These are phyloP conservation scores for Taphrina sp. DNA, from an alignment of 1,139 yeast genomes.

Conservation along the genomic window DNA sequence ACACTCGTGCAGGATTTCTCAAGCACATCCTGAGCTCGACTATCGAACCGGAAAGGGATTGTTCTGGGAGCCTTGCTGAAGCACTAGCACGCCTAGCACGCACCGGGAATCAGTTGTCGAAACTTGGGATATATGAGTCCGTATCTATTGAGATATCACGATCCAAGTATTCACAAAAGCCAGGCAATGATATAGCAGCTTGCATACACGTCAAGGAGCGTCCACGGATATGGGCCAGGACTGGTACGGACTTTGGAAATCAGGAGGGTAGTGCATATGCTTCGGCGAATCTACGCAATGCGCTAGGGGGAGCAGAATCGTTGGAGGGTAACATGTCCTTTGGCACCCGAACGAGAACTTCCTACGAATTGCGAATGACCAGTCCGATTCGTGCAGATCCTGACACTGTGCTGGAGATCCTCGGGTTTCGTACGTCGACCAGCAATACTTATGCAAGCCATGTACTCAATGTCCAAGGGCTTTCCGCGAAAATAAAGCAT, in stretches of 20 bases:
- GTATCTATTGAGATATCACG: constrained; percentile 45
- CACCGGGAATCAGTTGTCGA: constrained; percentile 41
- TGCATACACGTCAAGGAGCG: constrained; percentile 60
- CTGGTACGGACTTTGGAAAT: constrained; percentile 93
- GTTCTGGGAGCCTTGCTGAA: constrained; percentile 40
- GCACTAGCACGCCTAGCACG: constrained; percentile 43
- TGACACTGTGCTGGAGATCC: constrained; percentile 21
- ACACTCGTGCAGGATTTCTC: constrained; percentile 39
- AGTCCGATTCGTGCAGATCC: constrained; percentile 53
- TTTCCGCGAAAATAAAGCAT: constrained; percentile 18
- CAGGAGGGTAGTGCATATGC: constrained; percentile 94
- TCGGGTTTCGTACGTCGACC: constrained; percentile 15
- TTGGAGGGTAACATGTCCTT: constrained; percentile 71
- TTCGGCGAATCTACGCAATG: constrained; percentile 59
- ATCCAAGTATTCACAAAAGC: background rate
- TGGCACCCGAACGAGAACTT: constrained; percentile 77
- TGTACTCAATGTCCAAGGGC: constrained; percentile 29
- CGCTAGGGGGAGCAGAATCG: constrained; percentile 86
- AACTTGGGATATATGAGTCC: constrained; percentile 51
- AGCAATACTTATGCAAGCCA: constrained; percentile 34
- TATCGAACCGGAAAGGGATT: constrained; percentile 31
- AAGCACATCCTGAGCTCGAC: constrained; percentile 36
- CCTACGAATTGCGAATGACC: constrained; percentile 46
- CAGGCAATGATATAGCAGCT: constrained; percentile 37
- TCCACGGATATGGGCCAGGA: constrained; percentile 68